Conservation (phyloP, 805 yeast species). For the Sugiyamaella marilandica region DNA sequence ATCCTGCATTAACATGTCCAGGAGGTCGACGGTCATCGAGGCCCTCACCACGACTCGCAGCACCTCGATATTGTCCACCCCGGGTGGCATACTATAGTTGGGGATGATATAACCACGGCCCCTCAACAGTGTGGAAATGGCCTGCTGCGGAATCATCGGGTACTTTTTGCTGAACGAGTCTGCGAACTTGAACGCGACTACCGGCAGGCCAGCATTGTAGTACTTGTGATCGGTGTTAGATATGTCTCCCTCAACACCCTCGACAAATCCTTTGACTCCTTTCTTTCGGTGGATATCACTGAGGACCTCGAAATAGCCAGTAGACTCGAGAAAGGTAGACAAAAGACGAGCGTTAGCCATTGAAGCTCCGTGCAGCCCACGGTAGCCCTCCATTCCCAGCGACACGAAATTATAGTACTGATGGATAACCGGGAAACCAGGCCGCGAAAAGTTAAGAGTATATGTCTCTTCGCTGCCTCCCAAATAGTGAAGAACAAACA, state of each 20-base stretch:
- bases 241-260: constrained; percentile 7
- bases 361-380: constrained; percentile 54
- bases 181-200: constrained; percentile 77
- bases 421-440: constrained; percentile 85
- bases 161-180: constrained; percentile 50
- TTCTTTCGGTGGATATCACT: constrained; percentile 69
- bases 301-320: constrained; percentile 64
- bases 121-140: constrained; percentile 67
- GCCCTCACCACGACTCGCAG: constrained; percentile 79
- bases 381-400: constrained; percentile 69
- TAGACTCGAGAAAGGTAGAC: constrained; percentile 54
- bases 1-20: constrained; percentile 61
- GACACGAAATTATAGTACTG: constrained; percentile 79
- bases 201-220: constrained; percentile 78
- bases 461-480: constrained; percentile 88
- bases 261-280: constrained; percentile 31
- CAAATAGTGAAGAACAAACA: constrained; percentile 73
- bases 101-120: constrained; percentile 84
- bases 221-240: constrained; percentile 26
- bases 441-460: constrained; percentile 83
- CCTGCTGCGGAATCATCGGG: constrained; percentile 79
- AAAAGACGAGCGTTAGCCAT: constrained; percentile 68
- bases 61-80: constrained; percentile 58
- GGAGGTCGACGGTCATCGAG: constrained; percentile 56
- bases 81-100: constrained; percentile 74